phyloP scores from a whole-genome alignment of 768 basidiomycete genomes.

The Suillus paluster region DNA sequence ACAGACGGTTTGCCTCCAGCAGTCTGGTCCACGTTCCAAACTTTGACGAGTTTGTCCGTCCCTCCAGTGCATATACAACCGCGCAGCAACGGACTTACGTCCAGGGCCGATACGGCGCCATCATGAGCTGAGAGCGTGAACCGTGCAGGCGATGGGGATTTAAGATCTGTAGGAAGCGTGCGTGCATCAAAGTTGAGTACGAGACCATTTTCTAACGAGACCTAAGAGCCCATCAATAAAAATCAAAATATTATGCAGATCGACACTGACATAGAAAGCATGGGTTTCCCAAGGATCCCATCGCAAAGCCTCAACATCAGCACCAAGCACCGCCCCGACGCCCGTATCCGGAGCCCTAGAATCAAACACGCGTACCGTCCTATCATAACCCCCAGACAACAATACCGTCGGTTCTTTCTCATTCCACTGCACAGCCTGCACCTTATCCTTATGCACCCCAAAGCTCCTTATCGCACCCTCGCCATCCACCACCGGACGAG shows the following conservation, averaged over 20 bases:
- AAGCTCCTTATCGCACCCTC: constrained; percentile 75
- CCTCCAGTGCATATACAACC: constrained; percentile 96
- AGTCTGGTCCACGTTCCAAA: constrained; percentile 89
- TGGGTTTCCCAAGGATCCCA: constrained; percentile 97
- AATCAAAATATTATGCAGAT: background rate
- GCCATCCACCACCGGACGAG: constrained; percentile 59
- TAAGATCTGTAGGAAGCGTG: constrained; percentile 72
- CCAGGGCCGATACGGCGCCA: constrained; percentile 85
- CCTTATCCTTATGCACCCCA: constrained; percentile 87
- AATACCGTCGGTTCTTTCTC: constrained; percentile 85
- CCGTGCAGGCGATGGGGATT: constrained; percentile 64
- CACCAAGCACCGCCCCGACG: constrained; percentile 83
- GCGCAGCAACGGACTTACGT: constrained; percentile 87
- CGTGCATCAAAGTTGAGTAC: constrained; percentile 93
- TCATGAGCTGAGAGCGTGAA: constrained; percentile 96
- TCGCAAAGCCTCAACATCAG: constrained; percentile 90
- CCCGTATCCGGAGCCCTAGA: constrained; percentile 80
- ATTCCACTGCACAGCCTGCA: constrained; percentile 98
- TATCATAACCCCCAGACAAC: constrained; percentile 92
- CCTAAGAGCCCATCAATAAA: constrained; percentile 48
- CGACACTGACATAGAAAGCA: constrained; percentile 76
- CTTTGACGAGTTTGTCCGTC: constrained; percentile 91
- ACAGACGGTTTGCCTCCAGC: constrained; percentile 70
- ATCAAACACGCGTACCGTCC: constrained; percentile 95
- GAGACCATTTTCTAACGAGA: constrained; percentile 92